Evolutionary conservation across 192 early-diverging fungal species (phyloP).

Genomic region (Coemansia sp.): DNA sequence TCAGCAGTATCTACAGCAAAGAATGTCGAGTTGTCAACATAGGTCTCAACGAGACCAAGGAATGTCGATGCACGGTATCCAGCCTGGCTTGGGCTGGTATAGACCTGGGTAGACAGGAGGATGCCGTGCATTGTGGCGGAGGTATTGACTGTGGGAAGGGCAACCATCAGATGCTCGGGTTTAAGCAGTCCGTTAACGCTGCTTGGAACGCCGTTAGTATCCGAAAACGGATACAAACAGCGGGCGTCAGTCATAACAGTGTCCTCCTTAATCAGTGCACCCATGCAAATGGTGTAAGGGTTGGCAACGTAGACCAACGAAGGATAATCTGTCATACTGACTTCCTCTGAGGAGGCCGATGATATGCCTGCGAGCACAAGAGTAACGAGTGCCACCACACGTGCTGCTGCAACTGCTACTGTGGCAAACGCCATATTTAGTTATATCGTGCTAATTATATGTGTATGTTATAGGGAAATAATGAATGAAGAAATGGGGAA

Average conservation of each 20-base stretch:
- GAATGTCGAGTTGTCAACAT: slow-evolving; percentile 46
- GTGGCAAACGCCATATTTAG: too few species aligned
- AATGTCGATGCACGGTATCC: slow-evolving; percentile 32
- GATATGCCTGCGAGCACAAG: slow-evolving; percentile 6
- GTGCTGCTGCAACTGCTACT: too few species aligned
- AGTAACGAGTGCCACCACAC: neutral
- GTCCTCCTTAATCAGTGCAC: slow-evolving; percentile 30
- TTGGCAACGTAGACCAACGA: slow-evolving; percentile 40
- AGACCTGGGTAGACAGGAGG: slow-evolving; percentile 42
- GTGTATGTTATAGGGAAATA: neutral
- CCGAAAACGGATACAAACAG: slow-evolving; percentile 46
- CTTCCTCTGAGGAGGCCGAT: slow-evolving; percentile 9
- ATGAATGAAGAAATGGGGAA: too few species aligned
- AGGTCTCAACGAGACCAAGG: slow-evolving; percentile 33
- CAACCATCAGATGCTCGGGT: slow-evolving; percentile 44
- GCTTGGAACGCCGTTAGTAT: slow-evolving; percentile 23
- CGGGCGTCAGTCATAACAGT: slow-evolving; percentile 47
- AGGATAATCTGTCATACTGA: slow-evolving; percentile 31
- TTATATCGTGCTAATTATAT: neutral
- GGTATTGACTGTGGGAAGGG: slow-evolving; percentile 26
- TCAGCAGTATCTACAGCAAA: slow-evolving; percentile 31
- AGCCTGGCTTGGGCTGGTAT: slow-evolving; percentile 22
- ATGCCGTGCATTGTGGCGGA: slow-evolving; percentile 45
- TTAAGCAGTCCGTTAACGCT: slow-evolving; percentile 28
- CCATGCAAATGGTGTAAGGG: slow-evolving; percentile 41